Conservation (phyloP, 441 rosid species). For the Hura crepitans region DNA sequence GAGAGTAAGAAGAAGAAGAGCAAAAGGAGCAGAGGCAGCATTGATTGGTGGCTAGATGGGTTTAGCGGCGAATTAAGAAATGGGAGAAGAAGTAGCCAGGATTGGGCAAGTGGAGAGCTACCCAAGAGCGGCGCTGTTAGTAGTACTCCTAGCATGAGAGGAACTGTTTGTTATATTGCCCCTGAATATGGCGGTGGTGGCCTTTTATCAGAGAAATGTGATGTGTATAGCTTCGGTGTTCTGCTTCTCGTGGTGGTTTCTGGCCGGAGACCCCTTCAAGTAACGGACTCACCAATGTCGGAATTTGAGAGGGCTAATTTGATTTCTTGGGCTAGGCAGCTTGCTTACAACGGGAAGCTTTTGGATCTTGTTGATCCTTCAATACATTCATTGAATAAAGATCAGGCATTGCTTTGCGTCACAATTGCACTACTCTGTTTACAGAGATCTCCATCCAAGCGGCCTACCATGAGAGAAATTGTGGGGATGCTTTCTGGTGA, state of each 20-base stretch:
- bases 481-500: constrained; percentile 76
- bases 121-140: constrained; percentile 81
- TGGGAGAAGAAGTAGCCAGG: constrained; percentile 57
- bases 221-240: constrained; percentile 80
- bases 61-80: constrained; percentile 56
- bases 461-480: constrained; percentile 71
- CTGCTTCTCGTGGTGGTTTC: constrained; percentile 70
- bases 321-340: constrained; percentile 82
- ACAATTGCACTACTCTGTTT: constrained; percentile 86
- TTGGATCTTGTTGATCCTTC: constrained; percentile 70
- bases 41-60: constrained; percentile 82
- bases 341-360: constrained; percentile 65
- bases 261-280: constrained; percentile 81
- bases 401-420: constrained; percentile 71
- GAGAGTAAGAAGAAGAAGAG: constrained; percentile 46
- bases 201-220: constrained; percentile 67
- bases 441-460: constrained; percentile 67
- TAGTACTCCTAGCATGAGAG: constrained; percentile 92
- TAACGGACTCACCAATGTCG: constrained; percentile 77
- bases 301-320: constrained; percentile 88
- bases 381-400: constrained; percentile 53
- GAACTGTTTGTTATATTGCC: constrained; percentile 82
- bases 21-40: constrained; percentile 53
- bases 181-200: constrained; percentile 89
- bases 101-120: constrained; percentile 58